Base-by-base conservation (phyloP, 2,329 filamentous ascomycete species). In the Colletotrichum magnum region DNA sequence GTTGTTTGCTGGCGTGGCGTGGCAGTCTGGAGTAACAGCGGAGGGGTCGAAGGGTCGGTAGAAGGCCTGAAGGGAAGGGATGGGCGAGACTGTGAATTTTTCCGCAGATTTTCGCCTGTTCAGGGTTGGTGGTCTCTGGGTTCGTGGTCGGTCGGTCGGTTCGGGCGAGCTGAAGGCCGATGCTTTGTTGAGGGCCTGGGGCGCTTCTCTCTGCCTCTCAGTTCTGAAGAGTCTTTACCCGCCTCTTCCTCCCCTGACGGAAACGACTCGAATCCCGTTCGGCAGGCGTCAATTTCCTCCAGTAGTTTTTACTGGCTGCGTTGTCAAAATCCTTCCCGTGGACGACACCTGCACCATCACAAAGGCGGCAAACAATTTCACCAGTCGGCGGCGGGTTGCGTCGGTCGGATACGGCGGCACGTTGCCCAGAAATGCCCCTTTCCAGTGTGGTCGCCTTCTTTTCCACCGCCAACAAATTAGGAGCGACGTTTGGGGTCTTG, bases 351-450 rank as follows among this genome's bases (percentile, higher is more conserved):
- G 10, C 9, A 36, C 32, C 32, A 3, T 12, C 32, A 9, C 15
- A 47, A 39, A 28, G 18, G 28, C 32, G 32, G 32, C 32, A 36
- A 36, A 10, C 32, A 36, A 36, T 36, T 36, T 36, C 32, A 36
- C 32, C 9, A 12, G 16, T 26, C 21, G 52, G 64, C 21, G 51
- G 32, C 32, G 32, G 32, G 9, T 36, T 26, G 45, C 18, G 26
- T 9, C 2, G 26, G 54, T 48, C 65, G 65, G 65, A 18, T 68
- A 24, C 47, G 48, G 60, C 65, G 65, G 65, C 65, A 65, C 60
- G 43, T 26, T 58, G 65, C 53, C 65, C 47, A 68, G 65, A 58
- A 26, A 43, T 12, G 2, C 15, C 28, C 28, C 52, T 21, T 62
- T 62, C 51, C 36, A 10, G 36, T 21, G 36, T 21, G 50, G 26